Evolutionary conservation across 257 asterid genomes (phyloP).

Genomic region (Eucommia ulmoides): DNA sequence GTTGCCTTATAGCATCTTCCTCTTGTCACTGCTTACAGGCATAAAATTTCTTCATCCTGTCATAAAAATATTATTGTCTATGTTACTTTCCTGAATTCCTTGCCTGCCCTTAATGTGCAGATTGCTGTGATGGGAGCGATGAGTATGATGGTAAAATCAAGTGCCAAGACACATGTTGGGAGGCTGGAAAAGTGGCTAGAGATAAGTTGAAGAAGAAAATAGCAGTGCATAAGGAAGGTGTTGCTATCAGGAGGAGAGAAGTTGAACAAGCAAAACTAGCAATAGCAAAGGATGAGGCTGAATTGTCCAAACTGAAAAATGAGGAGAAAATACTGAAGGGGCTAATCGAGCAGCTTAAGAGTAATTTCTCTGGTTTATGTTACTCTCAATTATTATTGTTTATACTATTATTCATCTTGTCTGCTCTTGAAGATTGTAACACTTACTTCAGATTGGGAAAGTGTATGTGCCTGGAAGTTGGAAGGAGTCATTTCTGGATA

Average conservation of each 20-base stretch:
- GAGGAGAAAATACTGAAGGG: constrained; percentile 77
- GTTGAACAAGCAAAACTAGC: constrained; percentile 60
- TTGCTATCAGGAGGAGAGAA: constrained; percentile 43
- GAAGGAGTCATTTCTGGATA: too few relatives aligned
- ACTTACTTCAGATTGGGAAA: too few relatives aligned
- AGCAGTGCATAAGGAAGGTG: constrained; percentile 64
- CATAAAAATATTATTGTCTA: too few relatives aligned
- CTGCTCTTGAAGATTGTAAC: too few relatives aligned
- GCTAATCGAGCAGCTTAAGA: constrained; percentile 69
- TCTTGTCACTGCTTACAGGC: too few relatives aligned
- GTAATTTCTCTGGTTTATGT: constrained; percentile 22
- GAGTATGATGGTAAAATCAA: constrained; percentile 73
- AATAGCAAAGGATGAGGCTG: constrained; percentile 65
- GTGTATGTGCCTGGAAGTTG: too few relatives aligned
- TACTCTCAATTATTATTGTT: background rate
- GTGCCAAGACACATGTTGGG: constrained; percentile 93
- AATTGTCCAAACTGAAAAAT: constrained; percentile 50
- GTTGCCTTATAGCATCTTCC: too few relatives aligned
- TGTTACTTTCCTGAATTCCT: too few relatives aligned
- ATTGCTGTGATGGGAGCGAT: constrained; percentile 98
- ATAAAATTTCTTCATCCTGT: too few relatives aligned
- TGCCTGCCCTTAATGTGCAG: constrained; percentile 34
- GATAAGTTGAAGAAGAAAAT: constrained; percentile 79
- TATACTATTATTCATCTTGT: background rate
- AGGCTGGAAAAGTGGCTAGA: constrained; percentile 85